Evolutionary conservation across 495 filamentous ascomycete genomes (phyloP).

Genomic region (Sordaria brevicollis): DNA sequence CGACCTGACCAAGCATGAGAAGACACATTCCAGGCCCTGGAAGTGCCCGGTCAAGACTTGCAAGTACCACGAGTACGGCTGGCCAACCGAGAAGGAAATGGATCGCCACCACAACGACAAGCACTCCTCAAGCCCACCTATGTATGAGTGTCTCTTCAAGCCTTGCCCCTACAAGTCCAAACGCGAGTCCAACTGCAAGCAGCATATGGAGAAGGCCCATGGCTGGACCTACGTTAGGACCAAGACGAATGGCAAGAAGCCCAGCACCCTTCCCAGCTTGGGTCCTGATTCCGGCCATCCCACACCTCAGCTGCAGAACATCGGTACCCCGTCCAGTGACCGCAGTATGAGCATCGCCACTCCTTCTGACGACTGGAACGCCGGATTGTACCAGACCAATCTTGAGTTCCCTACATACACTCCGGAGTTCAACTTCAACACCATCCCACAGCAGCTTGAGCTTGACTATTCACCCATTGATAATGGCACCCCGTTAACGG

Average conservation of each 20-base stretch:
- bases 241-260: slow-evolving; percentile 68
- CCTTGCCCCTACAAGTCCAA: slow-evolving; percentile 91
- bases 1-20: slow-evolving; percentile 91
- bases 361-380: slow-evolving; percentile 30
- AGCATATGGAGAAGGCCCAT: slow-evolving; percentile 99
- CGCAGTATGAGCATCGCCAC: slow-evolving; percentile 31
- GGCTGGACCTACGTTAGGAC: slow-evolving; percentile 81
- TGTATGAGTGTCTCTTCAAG: slow-evolving; percentile 73
- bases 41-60: slow-evolving; percentile 74
- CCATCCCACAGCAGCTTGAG: slow-evolving; percentile 32
- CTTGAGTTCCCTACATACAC: slow-evolving; percentile 34
- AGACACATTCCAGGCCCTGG: slow-evolving; percentile 92
- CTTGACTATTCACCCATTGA: slow-evolving; percentile 41
- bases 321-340: slow-evolving; percentile 38
- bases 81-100: slow-evolving; percentile 95
- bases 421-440: slow-evolving; percentile 25
- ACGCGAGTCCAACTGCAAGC: slow-evolving; percentile 95
- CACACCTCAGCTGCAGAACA: slow-evolving; percentile 45
- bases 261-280: slow-evolving; percentile 18
- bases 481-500: slow-evolving; percentile 36
- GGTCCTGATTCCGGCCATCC: slow-evolving; percentile 27
- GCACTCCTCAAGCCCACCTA: slow-evolving; percentile 64
- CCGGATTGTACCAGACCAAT: slow-evolving; percentile 15
- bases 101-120: slow-evolving; percentile 94
- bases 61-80: slow-evolving; percentile 79